Evolutionary conservation across 2,329 filamentous ascomycete genomes (phyloP).

Genomic region (Lecanicillium sp.): DNA sequence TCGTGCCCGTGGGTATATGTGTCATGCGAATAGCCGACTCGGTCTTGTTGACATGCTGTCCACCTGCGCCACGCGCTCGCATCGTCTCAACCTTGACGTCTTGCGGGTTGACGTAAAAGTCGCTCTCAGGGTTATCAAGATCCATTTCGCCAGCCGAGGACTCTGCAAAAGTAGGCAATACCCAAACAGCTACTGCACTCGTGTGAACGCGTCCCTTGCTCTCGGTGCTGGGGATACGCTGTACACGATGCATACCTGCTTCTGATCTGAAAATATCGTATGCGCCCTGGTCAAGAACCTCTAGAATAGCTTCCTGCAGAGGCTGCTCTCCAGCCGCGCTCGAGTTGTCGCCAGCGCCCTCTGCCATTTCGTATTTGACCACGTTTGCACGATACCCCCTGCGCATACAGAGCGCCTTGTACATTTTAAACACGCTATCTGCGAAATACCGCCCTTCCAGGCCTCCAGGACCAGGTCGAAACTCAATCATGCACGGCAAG

Average conservation of each 20-base stretch:
- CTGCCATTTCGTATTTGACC: constrained; percentile 72
- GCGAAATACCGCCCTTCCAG: constrained; percentile 89
- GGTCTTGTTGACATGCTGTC: constrained; percentile 97
- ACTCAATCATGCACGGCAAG: constrained; percentile 83
- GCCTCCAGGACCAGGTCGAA: constrained; percentile 85
- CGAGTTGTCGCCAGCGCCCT: constrained; percentile 48
- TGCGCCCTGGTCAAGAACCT: constrained; percentile 66
- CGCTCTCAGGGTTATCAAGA: constrained; percentile 75
- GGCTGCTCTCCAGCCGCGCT: constrained; percentile 54
- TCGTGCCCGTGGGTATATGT: constrained; percentile 77
- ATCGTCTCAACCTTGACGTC: constrained; percentile 85
- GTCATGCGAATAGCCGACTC: constrained; percentile 92
- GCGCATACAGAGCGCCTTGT: constrained; percentile 66
- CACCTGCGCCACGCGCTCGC: constrained; percentile 84
- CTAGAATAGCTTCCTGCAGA: constrained; percentile 79
- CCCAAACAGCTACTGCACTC: constrained; percentile 84
- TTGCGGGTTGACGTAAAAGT: constrained; percentile 80
- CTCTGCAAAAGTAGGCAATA: constrained; percentile 74
- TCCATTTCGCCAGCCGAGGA: constrained; percentile 43
- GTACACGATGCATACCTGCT: constrained; percentile 90
- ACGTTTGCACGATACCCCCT: constrained; percentile 58
- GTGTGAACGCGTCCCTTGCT: constrained; percentile 88
- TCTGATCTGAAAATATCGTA: constrained; percentile 80
- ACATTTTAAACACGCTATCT: constrained; percentile 83
- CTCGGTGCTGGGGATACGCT: constrained; percentile 87